Evolutionary conservation across 225 moss, liverwort and hornwort genomes (phyloP).

Genomic region (Climacium dendroides): DNA sequence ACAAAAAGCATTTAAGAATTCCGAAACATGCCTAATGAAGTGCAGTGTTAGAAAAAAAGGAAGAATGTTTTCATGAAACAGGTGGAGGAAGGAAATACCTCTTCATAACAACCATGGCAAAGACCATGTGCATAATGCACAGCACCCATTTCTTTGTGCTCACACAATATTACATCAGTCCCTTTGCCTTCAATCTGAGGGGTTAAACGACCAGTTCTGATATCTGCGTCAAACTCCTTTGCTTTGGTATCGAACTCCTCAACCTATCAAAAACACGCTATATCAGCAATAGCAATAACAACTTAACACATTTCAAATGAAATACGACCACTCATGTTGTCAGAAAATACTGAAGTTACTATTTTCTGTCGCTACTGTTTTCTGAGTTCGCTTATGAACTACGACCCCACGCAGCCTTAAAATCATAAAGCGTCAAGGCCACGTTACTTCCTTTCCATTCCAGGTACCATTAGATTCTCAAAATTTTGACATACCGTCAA

Average conservation of each 20-base stretch:
- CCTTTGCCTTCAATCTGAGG: conserved; percentile 52
- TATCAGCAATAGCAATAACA: not conserved
- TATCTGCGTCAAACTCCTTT: conserved; percentile 76
- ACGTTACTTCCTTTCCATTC: not conserved
- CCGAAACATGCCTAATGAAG: not conserved
- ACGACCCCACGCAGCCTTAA: not conserved
- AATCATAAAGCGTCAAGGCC: not conserved
- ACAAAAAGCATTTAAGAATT: not conserved
- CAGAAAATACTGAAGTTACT: not conserved
- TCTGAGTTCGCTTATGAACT: not conserved
- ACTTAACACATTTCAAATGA: not conserved
- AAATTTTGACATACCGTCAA: conserved; percentile 56
- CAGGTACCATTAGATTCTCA: not conserved
- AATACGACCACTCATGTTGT: not conserved
- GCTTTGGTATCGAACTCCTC: conserved; percentile 93
- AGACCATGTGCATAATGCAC: conserved; percentile 89
- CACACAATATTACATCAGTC: conserved; percentile 64
- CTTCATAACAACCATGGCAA: conserved; percentile 86
- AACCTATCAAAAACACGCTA: conserved; percentile 33
- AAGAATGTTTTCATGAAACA: not conserved
- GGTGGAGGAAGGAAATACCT: conserved; percentile 30
- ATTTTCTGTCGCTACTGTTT: not conserved
- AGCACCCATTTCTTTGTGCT: conserved; percentile 81
- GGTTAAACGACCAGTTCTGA: conserved; percentile 39
- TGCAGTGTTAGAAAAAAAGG: not conserved